Conservation (phyloP, 371 early-diverging fungal species). For the Cokeromyces recurvatus region DNA sequence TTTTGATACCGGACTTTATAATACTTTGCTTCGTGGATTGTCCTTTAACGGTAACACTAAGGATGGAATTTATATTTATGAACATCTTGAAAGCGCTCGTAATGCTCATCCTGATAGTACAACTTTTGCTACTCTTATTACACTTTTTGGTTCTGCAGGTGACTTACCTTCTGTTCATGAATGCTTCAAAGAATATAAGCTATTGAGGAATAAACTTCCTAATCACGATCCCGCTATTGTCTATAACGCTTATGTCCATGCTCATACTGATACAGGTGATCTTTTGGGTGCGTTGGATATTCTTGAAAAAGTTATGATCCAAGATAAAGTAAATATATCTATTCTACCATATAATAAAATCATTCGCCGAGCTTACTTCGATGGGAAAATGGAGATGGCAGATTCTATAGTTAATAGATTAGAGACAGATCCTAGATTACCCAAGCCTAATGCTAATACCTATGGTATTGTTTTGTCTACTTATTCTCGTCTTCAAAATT, state of each 20-base stretch:
- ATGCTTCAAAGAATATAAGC: conserved; percentile 46
- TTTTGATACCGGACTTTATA: conserved; percentile 43
- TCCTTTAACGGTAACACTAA: conserved; percentile 35
- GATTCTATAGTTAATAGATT: conserved; percentile 20
- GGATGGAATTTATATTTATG: conserved; percentile 44
- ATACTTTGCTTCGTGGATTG: conserved; percentile 32
- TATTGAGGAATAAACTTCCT: conserved; percentile 13
- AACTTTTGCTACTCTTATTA: conserved; percentile 44
- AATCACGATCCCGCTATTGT: conserved; percentile 31
- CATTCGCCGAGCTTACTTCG: conserved; percentile 26
- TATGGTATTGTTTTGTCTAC: conserved; percentile 35
- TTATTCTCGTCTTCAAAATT: conserved; percentile 21
- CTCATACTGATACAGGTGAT: conserved; percentile 41
- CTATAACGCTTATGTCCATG: conserved; percentile 43
- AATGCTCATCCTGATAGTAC: conserved; percentile 28
- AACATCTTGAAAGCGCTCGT: conserved; percentile 37
- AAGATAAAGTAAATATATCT: conserved; percentile 26
- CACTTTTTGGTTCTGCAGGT: conserved; percentile 43
- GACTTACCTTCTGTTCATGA: conserved; percentile 38
- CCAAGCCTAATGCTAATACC: conserved; percentile 35
- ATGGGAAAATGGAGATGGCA: conserved; percentile 25
- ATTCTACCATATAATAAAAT: conserved; percentile 40
- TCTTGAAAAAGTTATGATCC: conserved; percentile 31
- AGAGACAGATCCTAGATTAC: conserved; percentile 16
- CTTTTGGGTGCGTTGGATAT: conserved; percentile 34